Percentiles rank a stretch among this genome's conserved stretches.
phyloP scores from a whole-genome alignment of 2,329 filamentous ascomycete genomes.

The Pyrenophora graminea region DNA sequence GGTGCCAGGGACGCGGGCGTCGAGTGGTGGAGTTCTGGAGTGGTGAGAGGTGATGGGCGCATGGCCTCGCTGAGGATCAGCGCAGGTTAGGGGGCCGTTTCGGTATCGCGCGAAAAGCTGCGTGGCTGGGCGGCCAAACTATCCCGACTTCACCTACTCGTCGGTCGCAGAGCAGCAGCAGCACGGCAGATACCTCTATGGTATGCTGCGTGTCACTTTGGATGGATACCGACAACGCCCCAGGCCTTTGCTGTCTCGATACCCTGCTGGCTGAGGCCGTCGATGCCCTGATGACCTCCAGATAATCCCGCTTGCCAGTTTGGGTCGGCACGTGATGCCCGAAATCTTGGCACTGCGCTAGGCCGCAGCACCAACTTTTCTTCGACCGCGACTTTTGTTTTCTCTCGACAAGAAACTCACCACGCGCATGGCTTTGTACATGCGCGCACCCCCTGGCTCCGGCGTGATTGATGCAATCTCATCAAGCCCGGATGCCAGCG shows the following conservation, averaged over 20 bases:
- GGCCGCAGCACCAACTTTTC: slow-evolving; percentile 25
- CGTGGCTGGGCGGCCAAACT: slow-evolving; percentile 29
- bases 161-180: not conserved
- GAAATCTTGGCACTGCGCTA: slow-evolving; percentile 22
- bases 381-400: slow-evolving; percentile 3
- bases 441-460: slow-evolving; percentile 9
- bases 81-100: slow-evolving; percentile 27
- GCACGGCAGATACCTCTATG: not conserved
- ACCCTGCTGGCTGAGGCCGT: not conserved
- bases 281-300: slow-evolving; percentile 14
- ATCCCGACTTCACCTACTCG: slow-evolving; percentile 9
- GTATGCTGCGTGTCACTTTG: too few relatives aligned
- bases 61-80: slow-evolving; percentile 28
- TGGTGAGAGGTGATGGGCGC: slow-evolving; percentile 34
- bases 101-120: slow-evolving; percentile 28
- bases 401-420: not conserved
- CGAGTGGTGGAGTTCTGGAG: slow-evolving; percentile 28
- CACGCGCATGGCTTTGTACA: slow-evolving; percentile 1
- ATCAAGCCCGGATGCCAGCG: slow-evolving; percentile 8
- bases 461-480: slow-evolving; percentile 4
- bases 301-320: slow-evolving; percentile 13
- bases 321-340: slow-evolving; percentile 10
- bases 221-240: not conserved
- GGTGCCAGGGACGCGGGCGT: slow-evolving; percentile 32
- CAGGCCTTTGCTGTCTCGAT: not conserved